A percentile compares a stretch with the other conserved stretches of the same genome.
Evolutionary conservation across 257 asterid genomes (phyloP).

Genomic region (Avicennia marina): DNA sequence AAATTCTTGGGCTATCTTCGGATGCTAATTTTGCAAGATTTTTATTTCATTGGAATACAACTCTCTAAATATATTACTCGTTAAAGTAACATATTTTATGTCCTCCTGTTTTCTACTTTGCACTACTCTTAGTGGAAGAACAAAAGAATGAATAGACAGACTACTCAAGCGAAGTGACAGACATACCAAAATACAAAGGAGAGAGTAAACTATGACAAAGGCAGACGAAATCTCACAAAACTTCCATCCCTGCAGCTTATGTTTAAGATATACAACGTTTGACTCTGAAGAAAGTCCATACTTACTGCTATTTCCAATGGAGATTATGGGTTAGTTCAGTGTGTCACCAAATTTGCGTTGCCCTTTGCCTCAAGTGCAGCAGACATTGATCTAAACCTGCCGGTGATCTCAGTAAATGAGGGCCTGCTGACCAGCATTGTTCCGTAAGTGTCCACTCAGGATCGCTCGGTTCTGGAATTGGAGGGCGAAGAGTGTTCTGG

Average conservation of each 20-base stretch:
- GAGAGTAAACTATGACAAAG: slow-evolving; percentile 15
- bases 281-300: slow-evolving; percentile 12
- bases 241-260: slow-evolving; percentile 19
- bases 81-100: too few species aligned
- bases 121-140: too few species aligned
- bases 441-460: slow-evolving; percentile 74
- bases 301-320: too few species aligned
- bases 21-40: too few species aligned
- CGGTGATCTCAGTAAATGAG: slow-evolving; percentile 64
- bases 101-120: too few species aligned
- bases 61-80: too few species aligned
- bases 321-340: slow-evolving; percentile 22
- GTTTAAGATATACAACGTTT: slow-evolving; percentile 15
- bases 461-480: slow-evolving; percentile 59
- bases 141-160: slow-evolving; percentile 18
- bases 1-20: too few species aligned
- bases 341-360: slow-evolving; percentile 18
- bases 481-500: slow-evolving; percentile 66
- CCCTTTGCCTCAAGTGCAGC: slow-evolving; percentile 33
- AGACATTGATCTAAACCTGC: slow-evolving; percentile 50
- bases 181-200: slow-evolving; percentile 6
- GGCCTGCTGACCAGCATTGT: slow-evolving; percentile 78
- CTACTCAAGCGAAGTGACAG: not conserved
- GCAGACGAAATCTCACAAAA: slow-evolving; percentile 30
- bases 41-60: too few species aligned